phyloP scores from a whole-genome alignment of 306 rosid genomes.

The Vicia villosa region DNA sequence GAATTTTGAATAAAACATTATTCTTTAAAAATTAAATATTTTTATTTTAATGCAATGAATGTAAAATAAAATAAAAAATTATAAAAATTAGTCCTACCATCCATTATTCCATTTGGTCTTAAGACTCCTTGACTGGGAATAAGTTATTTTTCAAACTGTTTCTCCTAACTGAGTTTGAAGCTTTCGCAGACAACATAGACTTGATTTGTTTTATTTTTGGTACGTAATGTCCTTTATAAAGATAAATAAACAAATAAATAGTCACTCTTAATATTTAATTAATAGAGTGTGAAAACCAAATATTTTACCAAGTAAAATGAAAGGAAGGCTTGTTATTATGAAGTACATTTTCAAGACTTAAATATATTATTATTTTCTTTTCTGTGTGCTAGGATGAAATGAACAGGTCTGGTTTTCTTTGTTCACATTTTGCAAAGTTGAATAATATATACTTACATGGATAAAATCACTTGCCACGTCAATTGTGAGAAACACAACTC shows the following conservation, averaged over 20 bases:
- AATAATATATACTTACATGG: conserved; percentile 8
- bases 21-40: too few relatives aligned
- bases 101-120: not conserved
- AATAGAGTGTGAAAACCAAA: conserved; percentile 25
- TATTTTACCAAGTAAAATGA: conserved; percentile 7
- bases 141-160: not conserved
- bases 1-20: too few relatives aligned
- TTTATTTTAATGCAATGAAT: too few relatives aligned
- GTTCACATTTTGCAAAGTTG: conserved; percentile 29
- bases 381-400: conserved; percentile 7
- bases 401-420: conserved; percentile 33
- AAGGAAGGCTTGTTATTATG: conserved; percentile 5
- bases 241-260: too few relatives aligned
- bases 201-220: not conserved
- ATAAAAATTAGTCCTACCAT: too few relatives aligned
- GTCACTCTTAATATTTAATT: not conserved
- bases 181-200: conserved; percentile 27
- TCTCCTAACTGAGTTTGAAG: not conserved
- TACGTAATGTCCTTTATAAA: too few relatives aligned
- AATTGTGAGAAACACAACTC: too few relatives aligned
- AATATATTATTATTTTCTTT: not conserved
- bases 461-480: conserved; percentile 1
- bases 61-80: too few relatives aligned
- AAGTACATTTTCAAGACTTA: not conserved
- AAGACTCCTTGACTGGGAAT: conserved; percentile 14